Evolutionary conservation across 805 yeast genomes (phyloP).

Genomic region (Metschnikowia picachoensis): DNA sequence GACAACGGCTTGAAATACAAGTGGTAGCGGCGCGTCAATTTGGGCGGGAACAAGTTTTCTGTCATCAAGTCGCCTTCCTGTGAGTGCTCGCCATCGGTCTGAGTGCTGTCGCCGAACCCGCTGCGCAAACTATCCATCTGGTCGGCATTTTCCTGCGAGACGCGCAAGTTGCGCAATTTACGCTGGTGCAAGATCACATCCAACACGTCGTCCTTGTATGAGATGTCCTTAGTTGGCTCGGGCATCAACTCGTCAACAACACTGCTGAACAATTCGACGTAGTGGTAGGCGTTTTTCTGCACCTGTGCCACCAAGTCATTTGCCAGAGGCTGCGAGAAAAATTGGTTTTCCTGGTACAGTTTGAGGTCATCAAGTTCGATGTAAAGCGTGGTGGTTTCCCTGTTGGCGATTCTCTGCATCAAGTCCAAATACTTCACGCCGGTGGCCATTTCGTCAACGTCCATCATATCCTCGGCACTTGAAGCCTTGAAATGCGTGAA

Average conservation of each 20-base stretch:
- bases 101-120: constrained; percentile 27
- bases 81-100: constrained; percentile 17
- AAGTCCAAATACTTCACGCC: constrained; percentile 62
- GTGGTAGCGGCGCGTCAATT: constrained; percentile 79
- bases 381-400: constrained; percentile 64
- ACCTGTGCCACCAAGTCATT: constrained; percentile 53
- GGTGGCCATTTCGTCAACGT: constrained; percentile 6
- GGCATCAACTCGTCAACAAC: constrained; percentile 84
- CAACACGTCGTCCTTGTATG: constrained; percentile 82
- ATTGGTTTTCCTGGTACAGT: constrained; percentile 53
- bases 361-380: constrained; percentile 84
- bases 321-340: constrained; percentile 17
- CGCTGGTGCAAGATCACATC: constrained; percentile 93
- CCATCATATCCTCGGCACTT: constrained; percentile 10
- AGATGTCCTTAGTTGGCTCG: constrained; percentile 72
- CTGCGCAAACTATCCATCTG: constrained; percentile 47
- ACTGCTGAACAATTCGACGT: constrained; percentile 68
- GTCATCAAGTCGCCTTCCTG: constrained; percentile 14
- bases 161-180: constrained; percentile 71
- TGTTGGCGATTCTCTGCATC: constrained; percentile 78
- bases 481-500: constrained; percentile 58
- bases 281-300: constrained; percentile 71
- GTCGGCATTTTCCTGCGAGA: constrained; percentile 62
- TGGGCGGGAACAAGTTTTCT: constrained; percentile 72
- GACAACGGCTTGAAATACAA: constrained; percentile 83